Evolutionary conservation across 148 eudicot genomes (phyloP).

Genomic region (Persicaria tinctoria): DNA sequence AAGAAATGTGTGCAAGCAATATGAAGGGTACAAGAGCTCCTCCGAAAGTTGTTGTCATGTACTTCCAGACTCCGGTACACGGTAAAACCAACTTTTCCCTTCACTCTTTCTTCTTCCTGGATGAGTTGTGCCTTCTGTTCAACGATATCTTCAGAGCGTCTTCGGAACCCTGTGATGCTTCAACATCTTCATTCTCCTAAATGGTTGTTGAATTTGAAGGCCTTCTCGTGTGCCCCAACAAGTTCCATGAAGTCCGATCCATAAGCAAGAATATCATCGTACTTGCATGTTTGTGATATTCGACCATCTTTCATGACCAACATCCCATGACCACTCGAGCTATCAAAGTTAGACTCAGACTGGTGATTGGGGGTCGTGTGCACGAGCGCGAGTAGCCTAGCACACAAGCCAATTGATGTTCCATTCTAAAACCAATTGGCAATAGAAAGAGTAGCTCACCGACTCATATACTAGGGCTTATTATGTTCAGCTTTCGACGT

Average conservation of each 20-base stretch:
- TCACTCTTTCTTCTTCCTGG: slow-evolving; percentile 71
- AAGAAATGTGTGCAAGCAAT: slow-evolving; percentile 40
- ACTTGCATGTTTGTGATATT: slow-evolving; percentile 59
- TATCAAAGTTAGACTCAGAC: too few relatives aligned
- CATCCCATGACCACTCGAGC: too few relatives aligned
- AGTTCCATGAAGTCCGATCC: slow-evolving; percentile 64
- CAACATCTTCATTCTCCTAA: slow-evolving; percentile 10
- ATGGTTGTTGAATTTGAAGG: not conserved
- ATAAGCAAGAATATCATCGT: slow-evolving; percentile 40
- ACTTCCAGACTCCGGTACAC: slow-evolving; percentile 76
- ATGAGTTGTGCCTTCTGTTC: slow-evolving; percentile 44
- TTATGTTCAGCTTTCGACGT: too few relatives aligned
- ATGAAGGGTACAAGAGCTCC: slow-evolving; percentile 55
- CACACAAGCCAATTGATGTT: too few relatives aligned
- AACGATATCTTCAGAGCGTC: slow-evolving; percentile 7
- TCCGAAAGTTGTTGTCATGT: slow-evolving; percentile 56
- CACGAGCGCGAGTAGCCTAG: too few relatives aligned
- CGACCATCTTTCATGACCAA: slow-evolving; percentile 74
- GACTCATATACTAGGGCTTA: too few relatives aligned
- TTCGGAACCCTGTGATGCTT: slow-evolving; percentile 12
- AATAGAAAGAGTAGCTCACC: too few relatives aligned
- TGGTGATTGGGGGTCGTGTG: too few relatives aligned
- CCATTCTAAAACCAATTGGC: too few relatives aligned
- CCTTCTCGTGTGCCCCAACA: slow-evolving; percentile 51
- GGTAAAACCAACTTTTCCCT: slow-evolving; percentile 48